Evolutionary conservation across 2,329 filamentous ascomycete species (phyloP).

Genomic region (Cercospora beticola): DNA sequence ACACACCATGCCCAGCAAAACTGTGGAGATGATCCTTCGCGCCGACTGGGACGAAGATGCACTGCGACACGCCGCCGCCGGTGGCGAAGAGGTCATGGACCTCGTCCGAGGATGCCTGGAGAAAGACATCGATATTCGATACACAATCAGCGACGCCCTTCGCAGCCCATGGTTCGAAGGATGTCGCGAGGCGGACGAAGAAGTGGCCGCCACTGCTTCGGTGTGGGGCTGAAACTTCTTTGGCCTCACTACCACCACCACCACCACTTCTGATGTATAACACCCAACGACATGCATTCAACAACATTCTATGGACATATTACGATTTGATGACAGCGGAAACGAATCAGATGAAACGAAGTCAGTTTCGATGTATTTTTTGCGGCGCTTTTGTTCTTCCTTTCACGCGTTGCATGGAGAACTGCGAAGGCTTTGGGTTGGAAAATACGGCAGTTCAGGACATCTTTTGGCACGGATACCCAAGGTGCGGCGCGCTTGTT

Average conservation of each 20-base stretch:
- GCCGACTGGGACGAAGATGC: conserved; percentile 59
- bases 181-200: conserved; percentile 27
- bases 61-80: conserved; percentile 48
- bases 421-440: background rate
- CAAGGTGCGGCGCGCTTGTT: background rate
- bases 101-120: conserved; percentile 61
- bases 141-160: conserved; percentile 58
- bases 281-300: background rate
- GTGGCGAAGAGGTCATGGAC: conserved; percentile 52
- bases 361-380: background rate
- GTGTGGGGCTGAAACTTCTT: background rate
- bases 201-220: conserved; percentile 16
- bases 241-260: background rate
- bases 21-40: conserved; percentile 58
- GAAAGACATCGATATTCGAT: conserved; percentile 55
- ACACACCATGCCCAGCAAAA: conserved; percentile 58
- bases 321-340: conserved; percentile 9
- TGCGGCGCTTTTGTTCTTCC: background rate
- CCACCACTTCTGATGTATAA: background rate
- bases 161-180: conserved; percentile 55
- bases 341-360: background rate
- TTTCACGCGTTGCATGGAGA: background rate
- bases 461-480: background rate
- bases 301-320: conserved; percentile 2
- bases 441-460: background rate